phyloP scores from a whole-genome alignment of 176 grass and related monocot species.

The Triticum monococcum region DNA sequence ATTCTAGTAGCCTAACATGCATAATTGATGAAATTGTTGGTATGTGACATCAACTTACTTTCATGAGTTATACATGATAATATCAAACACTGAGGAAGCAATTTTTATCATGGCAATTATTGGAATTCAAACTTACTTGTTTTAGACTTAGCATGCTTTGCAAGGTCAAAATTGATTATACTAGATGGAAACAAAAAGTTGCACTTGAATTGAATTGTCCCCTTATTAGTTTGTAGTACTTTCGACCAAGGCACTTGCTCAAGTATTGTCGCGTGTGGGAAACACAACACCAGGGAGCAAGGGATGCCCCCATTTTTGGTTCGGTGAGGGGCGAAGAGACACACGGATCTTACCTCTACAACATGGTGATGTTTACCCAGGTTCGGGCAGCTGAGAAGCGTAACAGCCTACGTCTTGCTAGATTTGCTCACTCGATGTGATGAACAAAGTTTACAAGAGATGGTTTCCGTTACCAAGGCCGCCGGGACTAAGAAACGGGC shows the following conservation, averaged over 20 bases:
- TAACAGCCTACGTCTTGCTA: too few species aligned
- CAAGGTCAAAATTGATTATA: slow-evolving; percentile 1
- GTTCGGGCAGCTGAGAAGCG: too few species aligned
- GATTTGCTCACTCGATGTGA: too few species aligned
- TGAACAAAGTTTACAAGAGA: too few species aligned
- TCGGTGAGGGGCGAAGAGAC: too few species aligned
- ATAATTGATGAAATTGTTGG: slow-evolving; percentile 81
- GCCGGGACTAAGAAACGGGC: too few species aligned
- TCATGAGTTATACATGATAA: slow-evolving; percentile 16
- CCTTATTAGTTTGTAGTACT: background rate
- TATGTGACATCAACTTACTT: slow-evolving; percentile 42
- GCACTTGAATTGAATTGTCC: background rate
- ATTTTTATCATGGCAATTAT: background rate
- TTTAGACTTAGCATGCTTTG: background rate
- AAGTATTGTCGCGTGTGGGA: too few species aligned
- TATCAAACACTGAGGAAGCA: background rate
- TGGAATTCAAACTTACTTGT: background rate
- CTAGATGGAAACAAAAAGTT: background rate
- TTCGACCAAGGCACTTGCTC: background rate
- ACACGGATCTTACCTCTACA: too few species aligned
- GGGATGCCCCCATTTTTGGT: too few species aligned
- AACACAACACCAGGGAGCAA: too few species aligned
- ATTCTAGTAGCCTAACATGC: slow-evolving; percentile 73
- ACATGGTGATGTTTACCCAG: too few species aligned
- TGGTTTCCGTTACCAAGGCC: too few species aligned